Conservation (phyloP, 176 grass and related monocot genomes). For the maize (Zea mays) region Zm-B73-REFERENCE-NAM-5.0 NC_050101.1:160973501-160974000, state of each 20-base stretch:
- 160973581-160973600: background rate
- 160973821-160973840: constrained; percentile 30
- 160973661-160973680: background rate
- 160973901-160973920: constrained; percentile 23
- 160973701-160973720: constrained; percentile 12
- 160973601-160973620: background rate
- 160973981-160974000: constrained; percentile 73
- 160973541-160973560: background rate
- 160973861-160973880: constrained; percentile 33
- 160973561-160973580: background rate
- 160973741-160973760: constrained; percentile 25
- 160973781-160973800: constrained; percentile 29
- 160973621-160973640: constrained; percentile 29
- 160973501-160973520: constrained; percentile 13
- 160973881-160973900: constrained; percentile 27
- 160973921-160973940: constrained; percentile 21
- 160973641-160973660: constrained; percentile 5
- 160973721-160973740: constrained; percentile 17
- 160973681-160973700: constrained; percentile 9
- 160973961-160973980: constrained; percentile 47
- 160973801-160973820: constrained; percentile 39
- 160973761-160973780: constrained; percentile 32
- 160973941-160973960: constrained; percentile 36
- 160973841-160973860: constrained; percentile 40
- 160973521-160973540: constrained; percentile 19